Percentiles rank a stretch among this genome's conserved stretches.
These are phyloP conservation scores for Syzygium aqueum DNA, from an alignment of 345 rosid species.

Conservation along the genomic window DNA sequence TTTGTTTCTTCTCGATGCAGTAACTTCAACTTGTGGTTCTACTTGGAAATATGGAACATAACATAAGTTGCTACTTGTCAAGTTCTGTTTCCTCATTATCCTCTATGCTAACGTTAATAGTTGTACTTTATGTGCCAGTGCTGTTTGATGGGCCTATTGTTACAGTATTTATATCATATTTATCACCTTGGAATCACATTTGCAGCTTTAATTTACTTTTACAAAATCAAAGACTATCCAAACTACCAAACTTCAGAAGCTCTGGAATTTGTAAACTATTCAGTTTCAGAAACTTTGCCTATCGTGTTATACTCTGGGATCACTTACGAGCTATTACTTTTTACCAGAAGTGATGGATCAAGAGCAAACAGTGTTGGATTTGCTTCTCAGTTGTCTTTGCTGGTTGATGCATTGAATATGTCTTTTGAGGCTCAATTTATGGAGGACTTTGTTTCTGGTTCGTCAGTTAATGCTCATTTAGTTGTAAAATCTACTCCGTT, in stretches of 20 bases:
- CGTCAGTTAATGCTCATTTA: not conserved
- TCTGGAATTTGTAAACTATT: not conserved
- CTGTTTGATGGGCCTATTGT: not conserved
- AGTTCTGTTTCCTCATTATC: not conserved
- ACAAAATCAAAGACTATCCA: not conserved
- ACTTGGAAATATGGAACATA: not conserved
- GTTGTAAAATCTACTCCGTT: not conserved
- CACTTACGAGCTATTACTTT: not conserved
- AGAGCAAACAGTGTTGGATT: slow-evolving; percentile 61
- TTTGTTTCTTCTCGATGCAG: not conserved
- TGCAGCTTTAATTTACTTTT: not conserved
- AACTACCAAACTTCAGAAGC: not conserved
- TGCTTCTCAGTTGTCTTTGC: slow-evolving; percentile 69
- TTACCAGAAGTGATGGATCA: slow-evolving; percentile 38
- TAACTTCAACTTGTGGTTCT: not conserved
- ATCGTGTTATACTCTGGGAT: not conserved
- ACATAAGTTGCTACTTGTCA: not conserved
- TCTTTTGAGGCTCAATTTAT: slow-evolving; percentile 77
- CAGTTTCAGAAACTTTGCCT: not conserved
- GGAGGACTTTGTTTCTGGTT: slow-evolving; percentile 96
- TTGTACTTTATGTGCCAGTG: not conserved
- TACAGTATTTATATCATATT: not conserved
- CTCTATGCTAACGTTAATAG: not conserved
- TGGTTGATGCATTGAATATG: slow-evolving; percentile 62
- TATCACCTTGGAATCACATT: not conserved